Percentiles rank a stretch among this genome's conserved stretches.
These are phyloP conservation scores for Melaleuca alternifolia DNA, from an alignment of 345 rosid species.

Conservation along the genomic window DNA sequence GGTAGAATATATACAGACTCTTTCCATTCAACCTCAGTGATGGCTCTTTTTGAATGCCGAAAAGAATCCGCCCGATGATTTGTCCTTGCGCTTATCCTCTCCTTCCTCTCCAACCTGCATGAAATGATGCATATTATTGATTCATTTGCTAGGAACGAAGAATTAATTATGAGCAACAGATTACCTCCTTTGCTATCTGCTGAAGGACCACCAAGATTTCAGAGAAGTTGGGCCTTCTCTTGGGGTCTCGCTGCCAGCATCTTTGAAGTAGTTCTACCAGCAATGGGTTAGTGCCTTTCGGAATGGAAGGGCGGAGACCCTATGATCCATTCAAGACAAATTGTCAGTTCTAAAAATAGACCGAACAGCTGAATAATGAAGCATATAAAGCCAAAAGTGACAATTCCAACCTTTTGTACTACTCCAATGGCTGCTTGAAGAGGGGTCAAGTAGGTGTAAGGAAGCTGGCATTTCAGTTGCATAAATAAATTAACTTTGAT, in stretches of 20 bases:
- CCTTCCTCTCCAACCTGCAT: slow-evolving; percentile 44
- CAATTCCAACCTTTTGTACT: slow-evolving; percentile 61
- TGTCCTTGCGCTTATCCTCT: slow-evolving; percentile 36
- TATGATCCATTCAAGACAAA: slow-evolving; percentile 2
- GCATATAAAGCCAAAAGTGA: not conserved
- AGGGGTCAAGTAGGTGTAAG: slow-evolving; percentile 67
- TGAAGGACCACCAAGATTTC: slow-evolving; percentile 58
- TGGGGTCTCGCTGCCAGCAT: slow-evolving; percentile 88
- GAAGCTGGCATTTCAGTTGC: slow-evolving; percentile 39
- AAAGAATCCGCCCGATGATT: slow-evolving; percentile 31
- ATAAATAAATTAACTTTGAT: not conserved
- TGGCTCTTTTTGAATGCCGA: slow-evolving; percentile 41
- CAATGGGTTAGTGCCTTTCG: slow-evolving; percentile 65
- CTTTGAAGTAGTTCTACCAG: slow-evolving; percentile 67
- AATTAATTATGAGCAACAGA: not conserved
- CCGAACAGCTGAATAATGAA: not conserved
- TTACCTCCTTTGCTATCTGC: slow-evolving; percentile 61
- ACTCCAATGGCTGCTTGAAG: slow-evolving; percentile 93
- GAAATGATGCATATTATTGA: not conserved
- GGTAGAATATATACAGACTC: slow-evolving; percentile 7
- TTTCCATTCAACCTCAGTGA: slow-evolving; percentile 18
- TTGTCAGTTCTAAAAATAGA: not conserved
- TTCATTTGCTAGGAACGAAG: not conserved
- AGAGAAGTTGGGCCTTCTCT: slow-evolving; percentile 70
- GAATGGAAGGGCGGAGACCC: slow-evolving; percentile 77